Percentiles rank a stretch among this genome's conserved stretches.
Conservation (phyloP, 2,329 filamentous ascomycete genomes). For the Pseudogymnoascus sp. region DNA sequence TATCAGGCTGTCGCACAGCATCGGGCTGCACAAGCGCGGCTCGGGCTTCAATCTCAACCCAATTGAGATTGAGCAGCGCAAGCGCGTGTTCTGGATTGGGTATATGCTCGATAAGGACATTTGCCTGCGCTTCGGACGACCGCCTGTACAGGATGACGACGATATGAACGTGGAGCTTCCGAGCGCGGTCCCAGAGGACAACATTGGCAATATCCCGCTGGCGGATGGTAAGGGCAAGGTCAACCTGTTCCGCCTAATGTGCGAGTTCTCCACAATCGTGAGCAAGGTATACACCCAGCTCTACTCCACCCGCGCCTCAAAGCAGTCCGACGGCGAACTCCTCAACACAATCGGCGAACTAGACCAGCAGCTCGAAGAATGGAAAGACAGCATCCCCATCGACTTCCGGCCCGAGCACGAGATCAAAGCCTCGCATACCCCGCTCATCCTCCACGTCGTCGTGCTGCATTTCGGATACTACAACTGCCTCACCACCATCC, state of each 20-base stretch:
- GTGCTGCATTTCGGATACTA: conserved; percentile 96
- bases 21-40: conserved; percentile 88
- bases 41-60: conserved; percentile 89
- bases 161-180: conserved; percentile 96
- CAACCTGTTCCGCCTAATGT: conserved; percentile 91
- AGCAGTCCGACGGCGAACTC: conserved; percentile 85
- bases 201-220: conserved; percentile 88
- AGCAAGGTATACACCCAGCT: conserved; percentile 88
- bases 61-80: conserved; percentile 86
- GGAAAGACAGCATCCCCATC: conserved; percentile 92
- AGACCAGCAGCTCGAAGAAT: conserved; percentile 81
- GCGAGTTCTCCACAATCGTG: conserved; percentile 83
- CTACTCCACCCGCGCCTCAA: conserved; percentile 86
- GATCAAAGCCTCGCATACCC: conserved; percentile 86
- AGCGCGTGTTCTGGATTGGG: conserved; percentile 69
- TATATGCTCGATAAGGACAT: conserved; percentile 69
- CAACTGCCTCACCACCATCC: conserved; percentile 94
- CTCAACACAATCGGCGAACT: conserved; percentile 94
- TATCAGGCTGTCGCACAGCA: conserved; percentile 83
- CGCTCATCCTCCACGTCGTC: conserved; percentile 88
- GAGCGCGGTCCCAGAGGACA: conserved; percentile 81
- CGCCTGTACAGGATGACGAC: conserved; percentile 65
- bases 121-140: conserved; percentile 62
- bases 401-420: conserved; percentile 97
- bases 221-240: conserved; percentile 84